A percentile compares a stretch with the other conserved stretches of the same genome.
These are phyloP conservation scores for Poteriospumella lacustris DNA, from an alignment of 108 stramenopile genomes.

Conservation along the genomic window DNA sequence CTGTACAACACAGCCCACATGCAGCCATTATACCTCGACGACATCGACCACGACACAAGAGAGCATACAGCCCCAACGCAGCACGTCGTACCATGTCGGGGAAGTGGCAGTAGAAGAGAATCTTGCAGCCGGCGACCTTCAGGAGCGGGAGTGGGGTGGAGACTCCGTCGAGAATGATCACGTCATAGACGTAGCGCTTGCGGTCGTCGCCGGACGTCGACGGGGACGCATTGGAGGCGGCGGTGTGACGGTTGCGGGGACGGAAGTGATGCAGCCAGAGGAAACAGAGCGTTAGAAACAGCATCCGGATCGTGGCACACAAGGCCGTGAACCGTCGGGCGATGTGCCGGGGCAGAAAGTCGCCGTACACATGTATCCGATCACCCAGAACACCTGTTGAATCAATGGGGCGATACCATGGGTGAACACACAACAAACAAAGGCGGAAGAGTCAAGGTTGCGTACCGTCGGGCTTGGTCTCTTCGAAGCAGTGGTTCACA, in stretches of 20 bases:
- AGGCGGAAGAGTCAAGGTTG: background rate
- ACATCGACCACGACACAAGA: conserved; percentile 51
- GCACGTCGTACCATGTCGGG: conserved; percentile 76
- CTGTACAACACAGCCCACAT: background rate
- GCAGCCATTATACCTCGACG: background rate
- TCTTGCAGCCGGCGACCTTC: conserved; percentile 40
- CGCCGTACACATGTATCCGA: conserved; percentile 61
- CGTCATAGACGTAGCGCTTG: background rate
- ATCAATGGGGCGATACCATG: background rate
- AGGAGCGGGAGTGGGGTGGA: conserved; percentile 48
- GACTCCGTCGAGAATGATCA: conserved; percentile 60
- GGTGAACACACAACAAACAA: background rate
- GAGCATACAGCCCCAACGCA: conserved; percentile 50
- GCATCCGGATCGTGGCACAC: conserved; percentile 49
- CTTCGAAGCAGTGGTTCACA: conserved; percentile 77
- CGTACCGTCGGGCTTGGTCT: conserved; percentile 51
- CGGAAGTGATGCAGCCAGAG: too few species aligned
- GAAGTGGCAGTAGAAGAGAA: conserved; percentile 97
- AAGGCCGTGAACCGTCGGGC: conserved; percentile 47
- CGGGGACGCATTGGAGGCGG: too few species aligned
- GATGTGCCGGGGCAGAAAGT: conserved; percentile 81
- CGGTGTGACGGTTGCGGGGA: too few species aligned
- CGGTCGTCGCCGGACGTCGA: too few species aligned
- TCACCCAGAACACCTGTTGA: conserved; percentile 21
- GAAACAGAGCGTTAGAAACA: conserved; percentile 27